phyloP scores from a whole-genome alignment of 805 yeast genomes.

The Tetrapisispora fleetii region DNA sequence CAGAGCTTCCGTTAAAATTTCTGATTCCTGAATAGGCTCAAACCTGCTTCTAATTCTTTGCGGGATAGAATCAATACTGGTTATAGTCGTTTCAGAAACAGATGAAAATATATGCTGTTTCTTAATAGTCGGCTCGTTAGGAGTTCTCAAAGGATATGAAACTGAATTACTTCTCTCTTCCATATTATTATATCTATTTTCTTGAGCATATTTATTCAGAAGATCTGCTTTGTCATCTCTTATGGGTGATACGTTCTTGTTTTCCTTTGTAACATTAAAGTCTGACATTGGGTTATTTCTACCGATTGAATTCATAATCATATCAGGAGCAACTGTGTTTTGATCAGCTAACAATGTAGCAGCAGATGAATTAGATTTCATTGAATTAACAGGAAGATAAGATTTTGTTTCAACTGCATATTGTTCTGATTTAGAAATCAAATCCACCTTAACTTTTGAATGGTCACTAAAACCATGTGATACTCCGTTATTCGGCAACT shows the following conservation, averaged over 20 bases:
- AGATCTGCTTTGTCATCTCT: neutral
- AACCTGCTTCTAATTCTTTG: constrained; percentile 8
- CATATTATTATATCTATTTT: neutral
- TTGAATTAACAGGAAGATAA: neutral
- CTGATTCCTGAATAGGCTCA: constrained; percentile 18
- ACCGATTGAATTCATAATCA: neutral
- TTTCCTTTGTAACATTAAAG: neutral
- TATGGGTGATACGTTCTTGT: neutral
- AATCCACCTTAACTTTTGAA: neutral
- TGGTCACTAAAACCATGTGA: too few relatives aligned
- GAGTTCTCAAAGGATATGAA: neutral
- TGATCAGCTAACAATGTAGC: neutral
- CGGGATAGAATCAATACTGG: neutral
- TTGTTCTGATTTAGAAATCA: neutral
- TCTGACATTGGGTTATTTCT: neutral
- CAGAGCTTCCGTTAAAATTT: constrained; percentile 10
- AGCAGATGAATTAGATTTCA: neutral
- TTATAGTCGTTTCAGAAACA: neutral
- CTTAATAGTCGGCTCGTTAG: neutral
- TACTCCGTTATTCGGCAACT: too few relatives aligned
- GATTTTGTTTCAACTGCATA: neutral
- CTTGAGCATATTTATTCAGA: neutral
- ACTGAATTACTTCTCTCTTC: neutral
- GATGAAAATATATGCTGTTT: neutral
- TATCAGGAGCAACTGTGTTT: neutral